Conservation (phyloP, 192 early-diverging fungal genomes). For the Podochytrium sp. region DNA sequence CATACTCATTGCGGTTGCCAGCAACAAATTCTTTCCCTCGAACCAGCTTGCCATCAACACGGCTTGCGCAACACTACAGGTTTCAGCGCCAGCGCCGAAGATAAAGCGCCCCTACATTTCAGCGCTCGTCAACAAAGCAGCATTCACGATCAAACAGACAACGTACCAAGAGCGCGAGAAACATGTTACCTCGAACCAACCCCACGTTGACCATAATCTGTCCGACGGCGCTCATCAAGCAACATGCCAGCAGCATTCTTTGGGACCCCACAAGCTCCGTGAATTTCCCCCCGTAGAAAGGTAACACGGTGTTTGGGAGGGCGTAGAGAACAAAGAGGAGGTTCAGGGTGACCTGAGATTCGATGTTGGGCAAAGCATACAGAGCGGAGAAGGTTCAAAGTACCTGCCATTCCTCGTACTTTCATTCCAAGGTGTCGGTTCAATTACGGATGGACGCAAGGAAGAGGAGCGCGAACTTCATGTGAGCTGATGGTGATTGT, state of each 20-base stretch:
- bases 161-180: constrained; percentile 58
- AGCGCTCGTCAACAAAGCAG: constrained; percentile 35
- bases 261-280: constrained; percentile 57
- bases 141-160: constrained; percentile 63
- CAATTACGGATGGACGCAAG: too few species aligned
- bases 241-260: constrained; percentile 52
- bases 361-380: too few species aligned
- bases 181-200: constrained; percentile 37
- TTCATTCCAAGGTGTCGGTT: too few species aligned
- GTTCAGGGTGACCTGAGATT: constrained; percentile 61
- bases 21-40: constrained; percentile 49
- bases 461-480: too few species aligned
- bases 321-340: constrained; percentile 65
- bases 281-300: constrained; percentile 59
- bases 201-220: constrained; percentile 45
- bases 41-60: constrained; percentile 53
- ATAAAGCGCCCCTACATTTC: constrained; percentile 33
- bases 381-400: too few species aligned
- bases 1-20: constrained; percentile 40
- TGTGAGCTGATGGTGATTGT: too few species aligned
- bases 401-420: too few species aligned
- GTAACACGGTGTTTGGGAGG: constrained; percentile 67
- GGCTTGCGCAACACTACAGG: constrained; percentile 49
- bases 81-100: constrained; percentile 58
- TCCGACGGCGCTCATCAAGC: constrained; percentile 16